These are phyloP conservation scores for Globisporangium radiosum DNA, from an alignment of 352 stramenopile species.

Conservation along the genomic window DNA sequence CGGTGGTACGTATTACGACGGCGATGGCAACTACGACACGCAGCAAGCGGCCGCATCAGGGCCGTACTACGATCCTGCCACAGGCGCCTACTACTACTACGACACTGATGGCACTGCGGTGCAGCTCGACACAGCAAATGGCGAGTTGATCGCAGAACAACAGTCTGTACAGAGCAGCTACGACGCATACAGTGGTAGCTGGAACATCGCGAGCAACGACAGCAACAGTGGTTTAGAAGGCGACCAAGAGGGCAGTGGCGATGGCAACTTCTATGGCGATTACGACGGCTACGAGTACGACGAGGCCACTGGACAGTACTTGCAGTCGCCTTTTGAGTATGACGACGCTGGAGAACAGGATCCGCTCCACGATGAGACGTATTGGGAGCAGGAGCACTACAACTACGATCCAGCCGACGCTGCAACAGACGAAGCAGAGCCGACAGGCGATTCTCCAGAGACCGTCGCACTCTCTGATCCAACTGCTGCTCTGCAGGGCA, in stretches of 20 bases:
- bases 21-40: neutral
- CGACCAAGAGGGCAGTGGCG: no score
- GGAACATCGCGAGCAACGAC: neutral
- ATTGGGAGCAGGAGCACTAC: slow-evolving; percentile 40
- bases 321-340: neutral
- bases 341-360: slow-evolving; percentile 11
- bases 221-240: neutral
- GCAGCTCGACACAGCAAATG: neutral
- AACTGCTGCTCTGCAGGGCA: no score
- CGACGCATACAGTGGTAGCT: no score
- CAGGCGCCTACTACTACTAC: neutral
- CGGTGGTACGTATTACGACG: neutral
- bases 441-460: neutral
- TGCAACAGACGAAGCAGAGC: neutral
- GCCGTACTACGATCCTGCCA: no score
- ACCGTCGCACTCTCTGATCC: no score
- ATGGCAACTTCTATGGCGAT: neutral
- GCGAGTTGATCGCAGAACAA: neutral
- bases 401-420: slow-evolving; percentile 2
- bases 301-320: neutral
- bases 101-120: neutral
- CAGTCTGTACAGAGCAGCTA: no score
- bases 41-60: neutral
- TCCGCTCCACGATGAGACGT: slow-evolving; percentile 40
- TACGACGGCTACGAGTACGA: neutral